A percentile compares a stretch with the other conserved stretches of the same genome.
These are phyloP conservation scores for Suillus ampliporus DNA, from an alignment of 768 basidiomycete genomes.

Conservation along the genomic window DNA sequence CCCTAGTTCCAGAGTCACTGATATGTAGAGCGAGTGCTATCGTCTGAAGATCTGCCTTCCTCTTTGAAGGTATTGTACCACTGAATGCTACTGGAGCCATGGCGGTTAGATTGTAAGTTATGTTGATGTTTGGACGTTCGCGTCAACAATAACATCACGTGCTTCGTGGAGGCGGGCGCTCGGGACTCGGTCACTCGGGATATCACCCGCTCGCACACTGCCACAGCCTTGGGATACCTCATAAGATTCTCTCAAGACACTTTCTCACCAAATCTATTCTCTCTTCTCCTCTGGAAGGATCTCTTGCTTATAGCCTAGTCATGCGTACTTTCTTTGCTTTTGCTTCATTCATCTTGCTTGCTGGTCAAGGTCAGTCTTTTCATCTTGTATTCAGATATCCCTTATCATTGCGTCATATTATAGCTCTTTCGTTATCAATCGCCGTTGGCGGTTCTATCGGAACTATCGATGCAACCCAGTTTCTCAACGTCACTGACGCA, in stretches of 20 bases:
- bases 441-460: slow-evolving; percentile 43
- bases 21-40: slow-evolving; percentile 60
- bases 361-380: slow-evolving; percentile 59
- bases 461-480: slow-evolving; percentile 46
- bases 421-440: slow-evolving; percentile 56
- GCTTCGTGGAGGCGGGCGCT: background rate
- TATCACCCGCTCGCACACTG: no score
- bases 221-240: no score
- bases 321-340: slow-evolving; percentile 35
- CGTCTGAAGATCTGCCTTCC: slow-evolving; percentile 69
- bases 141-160: slow-evolving; percentile 19
- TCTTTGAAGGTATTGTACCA: slow-evolving; percentile 66
- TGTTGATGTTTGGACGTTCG: slow-evolving; percentile 17
- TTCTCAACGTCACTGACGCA: slow-evolving; percentile 47
- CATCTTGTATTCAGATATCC: no score
- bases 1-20: slow-evolving; percentile 63
- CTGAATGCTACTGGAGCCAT: slow-evolving; percentile 53
- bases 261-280: no score
- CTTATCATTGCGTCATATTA: background rate
- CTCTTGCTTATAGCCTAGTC: slow-evolving; percentile 19
- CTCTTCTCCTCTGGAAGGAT: no score
- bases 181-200: no score
- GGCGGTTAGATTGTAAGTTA: slow-evolving; percentile 14
- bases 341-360: slow-evolving; percentile 48
- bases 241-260: no score